Evolutionary conservation across 495 filamentous ascomycete species (phyloP), one percentile per base, ranked within the genome.

Genomic region (Neurospora sp.): DNA sequence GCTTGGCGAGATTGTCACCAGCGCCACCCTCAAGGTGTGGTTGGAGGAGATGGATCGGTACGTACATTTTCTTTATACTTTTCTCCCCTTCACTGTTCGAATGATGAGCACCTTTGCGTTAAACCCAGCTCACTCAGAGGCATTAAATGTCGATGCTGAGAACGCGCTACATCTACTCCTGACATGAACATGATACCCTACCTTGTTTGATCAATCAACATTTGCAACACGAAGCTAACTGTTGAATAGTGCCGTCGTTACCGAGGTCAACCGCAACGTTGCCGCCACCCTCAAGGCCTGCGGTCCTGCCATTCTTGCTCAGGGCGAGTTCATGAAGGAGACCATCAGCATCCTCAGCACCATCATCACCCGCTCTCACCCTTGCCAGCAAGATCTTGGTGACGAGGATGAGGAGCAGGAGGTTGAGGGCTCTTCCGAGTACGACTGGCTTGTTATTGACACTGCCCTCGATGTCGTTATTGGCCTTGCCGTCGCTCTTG

Each of bases 41-140:
- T 85, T 88, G 75, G 92, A 96, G 76, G 96, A 99, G 82, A 88
- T 89, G 77, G 96, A 98, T 82, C 90, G 94, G 96, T 97, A 91
- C 76, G 91, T 88, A 77, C 61, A 70, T 73, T 44, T 74, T 72
- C 61, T 68, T 70, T 65, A 31, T 31, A 3, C 48, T n/a, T 70
- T 41, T 71, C 72, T 74, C 38, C 74, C 8, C 16, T 44, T 39
- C 72, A 22, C 4, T 35, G n/a, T 78, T 79, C 76, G 81, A 80
- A 94, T 95, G 94, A 98, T 97, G 93, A 97, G 83, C 82, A 88
- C 83, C 48, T 82, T 82, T 84, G 89, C 93, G 93, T 93, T 96
- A 93, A 91, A 94, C 95, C 94, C 94, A 98, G 94, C 94, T 98
- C 95, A 97, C 95, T 97, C 91, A 91, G 91, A 98, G 88, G 89